phyloP scores from a whole-genome alignment of 148 eudicot genomes.

The Nepenthes mirabilis region DNA sequence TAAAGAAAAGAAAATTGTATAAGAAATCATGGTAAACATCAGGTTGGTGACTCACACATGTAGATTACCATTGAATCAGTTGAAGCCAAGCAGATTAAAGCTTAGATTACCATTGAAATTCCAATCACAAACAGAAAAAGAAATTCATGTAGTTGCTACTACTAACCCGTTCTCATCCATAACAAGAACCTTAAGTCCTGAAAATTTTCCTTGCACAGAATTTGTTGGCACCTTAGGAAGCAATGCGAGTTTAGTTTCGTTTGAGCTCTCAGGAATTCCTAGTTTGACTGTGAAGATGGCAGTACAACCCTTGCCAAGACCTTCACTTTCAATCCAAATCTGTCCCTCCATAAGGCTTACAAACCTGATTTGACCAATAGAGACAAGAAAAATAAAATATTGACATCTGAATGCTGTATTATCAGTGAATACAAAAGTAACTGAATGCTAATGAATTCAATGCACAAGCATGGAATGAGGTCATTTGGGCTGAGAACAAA shows the following conservation, averaged over 20 bases:
- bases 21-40: too few relatives aligned
- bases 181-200: conserved; percentile 74
- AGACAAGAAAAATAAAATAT: not conserved
- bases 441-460: not conserved
- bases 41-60: too few relatives aligned
- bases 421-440: not conserved
- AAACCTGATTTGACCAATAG: conserved; percentile 34
- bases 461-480: not conserved
- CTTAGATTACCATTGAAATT: not conserved
- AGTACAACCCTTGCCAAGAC: conserved; percentile 77
- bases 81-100: not conserved
- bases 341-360: conserved; percentile 85
- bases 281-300: conserved; percentile 60
- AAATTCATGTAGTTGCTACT: conserved; percentile 11
- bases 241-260: conserved; percentile 31
- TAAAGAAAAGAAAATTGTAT: too few relatives aligned
- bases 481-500: not conserved
- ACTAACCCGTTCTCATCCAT: conserved; percentile 86
- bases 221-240: conserved; percentile 24
- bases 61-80: not conserved
- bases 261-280: conserved; percentile 36
- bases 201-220: conserved; percentile 34
- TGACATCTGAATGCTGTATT: not conserved
- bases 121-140: not conserved
- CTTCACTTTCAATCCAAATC: conserved; percentile 91